Evolutionary conservation across 192 early-diverging fungal genomes (phyloP).

Genomic region (Spizellomyces sp.): DNA sequence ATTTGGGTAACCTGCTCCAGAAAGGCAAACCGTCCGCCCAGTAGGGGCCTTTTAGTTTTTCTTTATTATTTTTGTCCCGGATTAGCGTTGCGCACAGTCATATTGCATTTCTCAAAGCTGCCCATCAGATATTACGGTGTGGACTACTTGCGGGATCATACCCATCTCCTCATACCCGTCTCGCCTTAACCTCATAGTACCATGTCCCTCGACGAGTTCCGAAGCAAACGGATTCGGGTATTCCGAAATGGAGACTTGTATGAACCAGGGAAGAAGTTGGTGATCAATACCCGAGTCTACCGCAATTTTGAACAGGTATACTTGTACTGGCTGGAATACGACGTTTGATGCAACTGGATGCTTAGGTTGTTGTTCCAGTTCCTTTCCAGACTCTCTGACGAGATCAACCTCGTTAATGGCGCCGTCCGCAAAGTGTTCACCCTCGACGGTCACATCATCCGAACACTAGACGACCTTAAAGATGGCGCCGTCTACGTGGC

Average conservation of each 20-base stretch:
- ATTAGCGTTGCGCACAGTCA: no score
- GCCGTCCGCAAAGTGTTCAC: constrained; percentile 50
- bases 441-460: constrained; percentile 41
- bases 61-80: no score
- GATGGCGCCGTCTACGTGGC: constrained; percentile 50
- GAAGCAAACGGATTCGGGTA: constrained; percentile 43
- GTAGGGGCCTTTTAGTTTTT: no score
- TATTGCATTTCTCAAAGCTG: no score
- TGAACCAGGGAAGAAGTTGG: constrained; percentile 40
- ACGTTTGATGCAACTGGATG: constrained; percentile 9
- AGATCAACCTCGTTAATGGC: constrained; percentile 45
- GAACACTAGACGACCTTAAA: constrained; percentile 37
- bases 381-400: constrained; percentile 36
- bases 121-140: no score
- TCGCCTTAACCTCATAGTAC: neutral
- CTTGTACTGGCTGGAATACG: neutral
- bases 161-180: no score
- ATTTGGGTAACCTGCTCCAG: no score
- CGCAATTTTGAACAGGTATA: constrained; percentile 56
- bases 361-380: constrained; percentile 39
- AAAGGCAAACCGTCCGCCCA: no score
- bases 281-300: constrained; percentile 43
- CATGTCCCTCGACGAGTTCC: constrained; percentile 28
- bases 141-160: no score
- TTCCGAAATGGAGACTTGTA: constrained; percentile 55